Base-by-base conservation (phyloP, 345 rosid species). In the Linum trigynum region DNA sequence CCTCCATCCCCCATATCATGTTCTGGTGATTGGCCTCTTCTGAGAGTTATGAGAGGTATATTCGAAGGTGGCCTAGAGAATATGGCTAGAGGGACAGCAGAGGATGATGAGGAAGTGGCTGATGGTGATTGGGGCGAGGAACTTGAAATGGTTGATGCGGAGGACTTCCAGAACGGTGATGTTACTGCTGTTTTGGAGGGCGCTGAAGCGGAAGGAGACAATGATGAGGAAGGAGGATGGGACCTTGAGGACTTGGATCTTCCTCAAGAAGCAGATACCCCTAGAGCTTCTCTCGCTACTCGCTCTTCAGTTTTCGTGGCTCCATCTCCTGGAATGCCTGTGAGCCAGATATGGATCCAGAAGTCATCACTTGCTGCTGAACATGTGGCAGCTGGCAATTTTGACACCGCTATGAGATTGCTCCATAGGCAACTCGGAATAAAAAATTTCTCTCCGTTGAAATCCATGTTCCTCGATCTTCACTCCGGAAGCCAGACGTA, bases 1-100 rank as follows among this genome's bases (percentile, higher is more conserved):
- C 96, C 97, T 15, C 94, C 96, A 1, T 12, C 81, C 50, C 97
- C 98, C 0, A 65, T 92, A 32, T 74, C 83, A 65, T 76, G 86
- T 73, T 92, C 91, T 61, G 90, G 91, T 78, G 98, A 92, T 77
- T 92, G 98, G 98, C 97, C 98, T 6, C 91, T 92, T 70, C 79
- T 92, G 53, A 84, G 98, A 79, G 98, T 90, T 64, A 74, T 87
- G 87, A 86, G 81, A 81, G 98, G 98, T 50, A 84, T 92, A 67
- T 92, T 92, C 69, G 95, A 92, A 75, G 97, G 95, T 59, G 97
- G 96, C 55, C 77, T 87, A 64, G 96, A 92, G 69, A 82, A 70
- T 59, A 61, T 66, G 61, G 83, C 73, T 45, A 79, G 75, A 70
- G 86, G 73, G 65, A 85, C 70, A 51, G 86, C 42, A 16, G 88